Evolutionary conservation across 768 basidiomycete genomes (phyloP).

Genomic region (Mrakia hoshinonis): DNA sequence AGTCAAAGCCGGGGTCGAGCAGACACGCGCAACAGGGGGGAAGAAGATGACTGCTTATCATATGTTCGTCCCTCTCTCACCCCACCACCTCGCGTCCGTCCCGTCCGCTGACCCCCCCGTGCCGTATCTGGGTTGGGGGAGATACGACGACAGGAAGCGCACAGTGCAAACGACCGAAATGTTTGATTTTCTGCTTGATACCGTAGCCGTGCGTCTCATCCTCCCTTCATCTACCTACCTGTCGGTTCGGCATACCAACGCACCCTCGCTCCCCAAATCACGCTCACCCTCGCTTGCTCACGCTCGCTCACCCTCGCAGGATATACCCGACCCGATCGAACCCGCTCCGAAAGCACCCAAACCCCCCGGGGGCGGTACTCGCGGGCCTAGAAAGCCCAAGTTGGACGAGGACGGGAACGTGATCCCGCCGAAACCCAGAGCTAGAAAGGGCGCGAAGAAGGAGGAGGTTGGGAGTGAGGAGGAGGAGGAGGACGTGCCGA

Average conservation of each 20-base stretch:
- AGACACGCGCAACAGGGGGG: constrained; percentile 65
- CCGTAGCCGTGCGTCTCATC: constrained; percentile 46
- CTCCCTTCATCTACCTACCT: background rate
- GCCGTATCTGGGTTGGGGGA: no score
- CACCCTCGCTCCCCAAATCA: constrained; percentile 55
- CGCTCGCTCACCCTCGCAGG: constrained; percentile 45
- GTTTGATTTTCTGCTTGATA: constrained; percentile 89
- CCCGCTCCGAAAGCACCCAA: constrained; percentile 22
- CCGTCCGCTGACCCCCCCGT: constrained; percentile 4
- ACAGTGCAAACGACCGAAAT: constrained; percentile 77
- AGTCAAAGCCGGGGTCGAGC: constrained; percentile 70
- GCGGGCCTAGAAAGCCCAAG: constrained; percentile 16
- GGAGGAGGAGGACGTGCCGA: background rate
- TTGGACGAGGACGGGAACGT: background rate
- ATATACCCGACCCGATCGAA: constrained; percentile 13
- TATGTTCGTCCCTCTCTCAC: constrained; percentile 53
- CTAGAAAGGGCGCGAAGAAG: background rate
- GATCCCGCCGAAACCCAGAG: background rate
- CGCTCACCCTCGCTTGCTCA: background rate
- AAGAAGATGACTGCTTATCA: constrained; percentile 90
- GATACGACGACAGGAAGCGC: constrained; percentile 59
- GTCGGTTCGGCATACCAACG: constrained; percentile 48
- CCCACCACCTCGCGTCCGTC: background rate
- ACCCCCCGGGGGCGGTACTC: constrained; percentile 19
- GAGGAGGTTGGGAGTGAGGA: no score